Conservation (phyloP, 1,284 basidiomycete genomes). For the Cutaneotrichosporon cavernicola region DNA sequence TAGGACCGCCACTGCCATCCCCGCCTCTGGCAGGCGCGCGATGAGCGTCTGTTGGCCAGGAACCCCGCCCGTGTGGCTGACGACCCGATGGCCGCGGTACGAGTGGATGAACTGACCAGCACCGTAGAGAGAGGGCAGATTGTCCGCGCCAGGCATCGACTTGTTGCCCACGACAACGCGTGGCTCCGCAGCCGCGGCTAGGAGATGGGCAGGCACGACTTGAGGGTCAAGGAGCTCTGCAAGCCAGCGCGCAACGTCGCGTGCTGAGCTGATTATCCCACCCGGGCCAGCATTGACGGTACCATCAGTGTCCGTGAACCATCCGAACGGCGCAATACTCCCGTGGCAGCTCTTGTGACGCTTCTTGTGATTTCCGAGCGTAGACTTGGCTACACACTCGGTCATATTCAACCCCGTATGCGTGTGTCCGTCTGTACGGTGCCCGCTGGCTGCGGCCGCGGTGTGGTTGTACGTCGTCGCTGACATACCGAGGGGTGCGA, state of each 20-base stretch:
- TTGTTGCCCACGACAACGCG: neutral
- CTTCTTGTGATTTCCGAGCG: neutral
- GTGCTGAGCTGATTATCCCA: slow-evolving; percentile 32
- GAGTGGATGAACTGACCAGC: slow-evolving; percentile 17
- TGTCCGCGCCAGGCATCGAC: neutral
- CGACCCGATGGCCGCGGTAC: slow-evolving; percentile 25
- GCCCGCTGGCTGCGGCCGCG: slow-evolving; percentile 15
- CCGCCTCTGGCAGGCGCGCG: slow-evolving; percentile 22
- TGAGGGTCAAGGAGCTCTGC: slow-evolving; percentile 34
- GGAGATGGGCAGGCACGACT: slow-evolving; percentile 27
- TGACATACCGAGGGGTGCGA: slow-evolving; percentile 39
- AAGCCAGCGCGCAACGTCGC: slow-evolving; percentile 39
- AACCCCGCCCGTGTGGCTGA: slow-evolving; percentile 25
- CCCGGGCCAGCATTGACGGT: slow-evolving; percentile 31
- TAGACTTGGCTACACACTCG: slow-evolving; percentile 17
- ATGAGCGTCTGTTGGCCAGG: slow-evolving; percentile 26
- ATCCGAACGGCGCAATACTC: slow-evolving; percentile 22
- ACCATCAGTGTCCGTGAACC: slow-evolving; percentile 29
- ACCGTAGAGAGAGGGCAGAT: slow-evolving; percentile 23
- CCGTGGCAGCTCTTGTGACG: slow-evolving; percentile 29
- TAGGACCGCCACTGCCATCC: slow-evolving; percentile 23
- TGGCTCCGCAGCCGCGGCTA: slow-evolving; percentile 15
- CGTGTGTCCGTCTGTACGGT: slow-evolving; percentile 27
- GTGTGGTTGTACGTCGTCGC: slow-evolving; percentile 30
- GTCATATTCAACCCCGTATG: slow-evolving; percentile 18